Conservation (phyloP, 2,329 filamentous ascomycete species). For the Fusarium burgessii region DNA sequence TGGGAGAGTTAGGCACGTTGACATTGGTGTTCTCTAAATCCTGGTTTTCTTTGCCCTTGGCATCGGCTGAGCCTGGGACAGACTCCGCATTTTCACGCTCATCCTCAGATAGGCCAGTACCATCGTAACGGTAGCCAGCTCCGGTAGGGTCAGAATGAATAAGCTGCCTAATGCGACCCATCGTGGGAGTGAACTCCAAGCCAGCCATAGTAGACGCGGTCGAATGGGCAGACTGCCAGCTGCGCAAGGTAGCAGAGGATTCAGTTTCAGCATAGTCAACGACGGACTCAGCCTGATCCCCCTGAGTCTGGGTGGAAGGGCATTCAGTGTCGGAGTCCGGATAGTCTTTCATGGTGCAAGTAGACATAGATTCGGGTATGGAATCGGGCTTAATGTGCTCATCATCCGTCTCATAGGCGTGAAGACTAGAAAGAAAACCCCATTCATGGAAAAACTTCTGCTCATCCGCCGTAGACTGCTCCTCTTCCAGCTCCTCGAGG, state of each 20-base stretch:
- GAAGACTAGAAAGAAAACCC: not conserved
- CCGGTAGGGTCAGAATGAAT: not conserved
- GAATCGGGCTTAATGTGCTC: not conserved
- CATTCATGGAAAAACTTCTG: not conserved
- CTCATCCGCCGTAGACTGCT: too few relatives aligned
- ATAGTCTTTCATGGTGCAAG: not conserved
- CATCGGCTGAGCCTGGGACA: rapidly evolving
- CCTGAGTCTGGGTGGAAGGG: not conserved
- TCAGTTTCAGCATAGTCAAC: not conserved
- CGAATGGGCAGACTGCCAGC: not conserved
- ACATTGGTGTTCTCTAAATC: not conserved
- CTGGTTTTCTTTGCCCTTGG: not conserved
- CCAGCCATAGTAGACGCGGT: not conserved
- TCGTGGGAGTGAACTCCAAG: not conserved
- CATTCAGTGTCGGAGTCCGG: not conserved
- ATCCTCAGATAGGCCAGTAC: not conserved
- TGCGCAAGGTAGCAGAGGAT: not conserved
- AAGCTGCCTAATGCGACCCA: not conserved
- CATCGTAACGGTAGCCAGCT: not conserved
- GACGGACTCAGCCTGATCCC: not conserved
- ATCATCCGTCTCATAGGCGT: not conserved
- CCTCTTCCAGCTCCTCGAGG: not conserved
- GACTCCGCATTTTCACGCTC: not conserved
- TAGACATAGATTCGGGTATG: not conserved
- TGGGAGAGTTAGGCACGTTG: not conserved